Evolutionary conservation across 2,329 filamentous ascomycete species (phyloP).

Genomic region (Macrophomina pseudophaseolina): DNA sequence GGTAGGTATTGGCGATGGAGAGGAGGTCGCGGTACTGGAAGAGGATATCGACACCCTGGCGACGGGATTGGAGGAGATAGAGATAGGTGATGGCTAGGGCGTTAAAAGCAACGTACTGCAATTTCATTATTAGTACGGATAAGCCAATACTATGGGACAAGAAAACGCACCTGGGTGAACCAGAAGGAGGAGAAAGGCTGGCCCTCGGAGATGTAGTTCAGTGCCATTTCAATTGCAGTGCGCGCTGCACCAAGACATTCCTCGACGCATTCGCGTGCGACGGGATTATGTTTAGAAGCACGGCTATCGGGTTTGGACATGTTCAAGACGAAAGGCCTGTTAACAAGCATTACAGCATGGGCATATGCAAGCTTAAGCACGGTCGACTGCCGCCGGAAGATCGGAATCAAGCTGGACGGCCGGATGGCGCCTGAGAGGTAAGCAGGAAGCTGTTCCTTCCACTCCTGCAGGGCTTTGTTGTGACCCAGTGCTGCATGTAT

Average conservation of each 20-base stretch:
- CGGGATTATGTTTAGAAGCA: constrained; percentile 45
- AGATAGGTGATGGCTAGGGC: constrained; percentile 55
- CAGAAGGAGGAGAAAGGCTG: constrained; percentile 51
- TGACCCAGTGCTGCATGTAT: constrained; percentile 47
- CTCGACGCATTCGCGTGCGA: constrained; percentile 43
- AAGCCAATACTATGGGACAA: too few relatives aligned
- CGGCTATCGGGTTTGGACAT: not conserved
- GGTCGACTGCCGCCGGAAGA: constrained; percentile 39
- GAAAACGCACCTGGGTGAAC: constrained; percentile 45
- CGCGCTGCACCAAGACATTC: constrained; percentile 39
- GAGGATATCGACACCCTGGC: constrained; percentile 13
- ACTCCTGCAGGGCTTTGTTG: constrained; percentile 43
- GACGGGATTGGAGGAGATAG: constrained; percentile 46
- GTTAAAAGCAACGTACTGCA: constrained; percentile 56
- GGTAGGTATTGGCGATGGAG: constrained; percentile 51
- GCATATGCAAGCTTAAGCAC: constrained; percentile 31
- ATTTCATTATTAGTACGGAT: too few relatives aligned
- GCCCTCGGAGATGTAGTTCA: constrained; percentile 20
- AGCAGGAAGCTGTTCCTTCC: constrained; percentile 46
- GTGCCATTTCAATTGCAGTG: constrained; percentile 43
- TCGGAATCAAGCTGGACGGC: constrained; percentile 53
- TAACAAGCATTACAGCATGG: constrained; percentile 43
- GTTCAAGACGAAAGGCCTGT: constrained; percentile 39
- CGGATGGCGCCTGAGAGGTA: constrained; percentile 50
- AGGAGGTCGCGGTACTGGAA: constrained; percentile 36